These are phyloP conservation scores for Pseudogymnoascus destructans DNA, from an alignment of 2,329 filamentous ascomycete species.

Conservation along the genomic window DNA sequence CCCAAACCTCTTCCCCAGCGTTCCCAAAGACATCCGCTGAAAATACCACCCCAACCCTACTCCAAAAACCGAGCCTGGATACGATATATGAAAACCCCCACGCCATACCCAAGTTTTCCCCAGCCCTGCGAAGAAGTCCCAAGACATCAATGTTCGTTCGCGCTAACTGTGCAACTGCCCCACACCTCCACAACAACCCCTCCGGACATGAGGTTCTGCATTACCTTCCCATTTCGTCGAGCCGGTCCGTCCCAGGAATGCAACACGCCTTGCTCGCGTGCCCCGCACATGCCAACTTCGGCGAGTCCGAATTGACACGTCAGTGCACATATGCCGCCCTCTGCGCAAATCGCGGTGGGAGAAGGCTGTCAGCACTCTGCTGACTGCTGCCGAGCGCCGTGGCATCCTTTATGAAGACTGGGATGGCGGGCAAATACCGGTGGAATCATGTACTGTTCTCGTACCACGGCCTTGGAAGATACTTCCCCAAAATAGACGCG, in stretches of 20 bases:
- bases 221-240: constrained; percentile 1
- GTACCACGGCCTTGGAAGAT: not conserved
- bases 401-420: not conserved
- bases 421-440: not conserved
- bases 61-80: not conserved
- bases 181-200: not conserved
- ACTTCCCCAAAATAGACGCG: not conserved
- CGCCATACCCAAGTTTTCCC: not conserved
- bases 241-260: not conserved
- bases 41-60: not conserved
- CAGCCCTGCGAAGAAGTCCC: not conserved
- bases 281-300: not conserved
- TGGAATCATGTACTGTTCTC: not conserved
- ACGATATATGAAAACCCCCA: not conserved
- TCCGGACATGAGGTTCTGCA: not conserved
- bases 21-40: constrained; percentile 47
- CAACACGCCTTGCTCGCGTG: constrained; percentile 3
- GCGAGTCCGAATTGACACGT: constrained; percentile 1
- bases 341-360: not conserved
- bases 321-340: constrained; percentile 1
- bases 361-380: not conserved
- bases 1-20: constrained; percentile 71
- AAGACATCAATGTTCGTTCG: not conserved
- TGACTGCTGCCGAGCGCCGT: not conserved
- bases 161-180: not conserved